Conservation (phyloP, 108 stramenopile species). For the Cyclotella cryptica region DNA sequence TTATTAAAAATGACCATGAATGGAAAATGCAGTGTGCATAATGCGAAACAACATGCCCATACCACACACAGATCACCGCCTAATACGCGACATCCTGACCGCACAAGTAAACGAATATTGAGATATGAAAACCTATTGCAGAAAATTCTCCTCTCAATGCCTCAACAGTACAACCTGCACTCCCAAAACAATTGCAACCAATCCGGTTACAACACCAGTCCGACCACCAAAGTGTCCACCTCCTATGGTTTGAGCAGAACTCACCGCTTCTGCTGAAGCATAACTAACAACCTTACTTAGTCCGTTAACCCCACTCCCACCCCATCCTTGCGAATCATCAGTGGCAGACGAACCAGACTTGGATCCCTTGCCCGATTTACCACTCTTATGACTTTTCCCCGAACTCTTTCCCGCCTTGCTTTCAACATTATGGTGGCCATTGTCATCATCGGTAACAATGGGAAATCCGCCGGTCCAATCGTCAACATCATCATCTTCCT, state of each 20-base stretch:
- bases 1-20: neutral
- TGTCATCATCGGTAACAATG: neutral
- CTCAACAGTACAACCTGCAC: neutral
- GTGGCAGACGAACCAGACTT: neutral
- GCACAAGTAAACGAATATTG: too few relatives aligned
- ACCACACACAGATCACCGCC: too few relatives aligned
- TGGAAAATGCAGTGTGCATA: neutral
- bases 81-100: too few relatives aligned
- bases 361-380: neutral
- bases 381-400: neutral
- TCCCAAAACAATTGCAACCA: neutral
- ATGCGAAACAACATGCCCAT: neutral
- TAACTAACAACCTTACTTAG: slow-evolving; percentile 2
- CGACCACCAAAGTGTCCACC: too few relatives aligned
- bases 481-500: neutral
- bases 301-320: too few relatives aligned
- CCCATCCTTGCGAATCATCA: neutral
- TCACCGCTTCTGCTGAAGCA: neutral
- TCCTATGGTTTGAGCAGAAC: neutral
- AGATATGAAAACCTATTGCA: too few relatives aligned
- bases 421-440: neutral
- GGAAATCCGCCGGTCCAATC: slow-evolving; percentile 15
- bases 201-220: neutral
- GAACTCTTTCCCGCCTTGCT: slow-evolving; percentile 2
- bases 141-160: too few relatives aligned